Evolutionary conservation across 2,329 filamentous ascomycete species (phyloP), one percentile per base, ranked within the genome.

Genomic region (Penicillium sclerotigenum): DNA sequence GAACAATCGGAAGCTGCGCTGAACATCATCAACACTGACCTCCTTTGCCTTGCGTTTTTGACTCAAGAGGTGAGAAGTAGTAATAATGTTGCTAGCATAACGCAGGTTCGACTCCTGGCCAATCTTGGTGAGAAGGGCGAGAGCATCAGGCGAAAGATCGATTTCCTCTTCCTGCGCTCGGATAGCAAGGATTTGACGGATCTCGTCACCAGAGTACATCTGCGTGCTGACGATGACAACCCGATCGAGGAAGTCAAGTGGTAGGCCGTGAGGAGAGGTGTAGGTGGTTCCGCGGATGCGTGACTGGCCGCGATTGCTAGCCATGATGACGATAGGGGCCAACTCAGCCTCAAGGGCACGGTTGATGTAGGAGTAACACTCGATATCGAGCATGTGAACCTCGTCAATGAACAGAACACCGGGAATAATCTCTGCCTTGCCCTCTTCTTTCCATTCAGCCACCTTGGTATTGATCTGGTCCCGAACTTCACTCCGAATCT

Each of bases 401-500:
- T 99, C 94, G 69, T 99, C 94, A 69, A 99, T 96, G 80, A 99
- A 99, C 8, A 99, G 80, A 8, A 99, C 94, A 43, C 94, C 94
- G 0, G 94, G 94, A 0, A 99, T 91, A 52, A 99, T 97, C 77
- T 96, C 92, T 3, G 94, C 94, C 76, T 99, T 99, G 77, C 94
- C 94, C 77, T 99, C 94, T 75, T 99, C 94, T 77, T 96, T 97
- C 94, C 94, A 99, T 77, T 99, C 94, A 46, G 88, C 92, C 2
- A 99, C 92, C 77, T 99, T 99, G 65, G 90, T 97, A 79, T 99
- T 96, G 81, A 99, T 99, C 80, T 99, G 94, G 73, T 97, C 93
- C 54, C 94, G 87, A 59, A 99, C 93, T 76, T 99, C 94, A 74
- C 90, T 95, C 69, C 94, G 84, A 68, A 99, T 99, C 80, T 99